These are phyloP conservation scores for Hericium alpestre DNA, from an alignment of 768 basidiomycete species.

Conservation along the genomic window DNA sequence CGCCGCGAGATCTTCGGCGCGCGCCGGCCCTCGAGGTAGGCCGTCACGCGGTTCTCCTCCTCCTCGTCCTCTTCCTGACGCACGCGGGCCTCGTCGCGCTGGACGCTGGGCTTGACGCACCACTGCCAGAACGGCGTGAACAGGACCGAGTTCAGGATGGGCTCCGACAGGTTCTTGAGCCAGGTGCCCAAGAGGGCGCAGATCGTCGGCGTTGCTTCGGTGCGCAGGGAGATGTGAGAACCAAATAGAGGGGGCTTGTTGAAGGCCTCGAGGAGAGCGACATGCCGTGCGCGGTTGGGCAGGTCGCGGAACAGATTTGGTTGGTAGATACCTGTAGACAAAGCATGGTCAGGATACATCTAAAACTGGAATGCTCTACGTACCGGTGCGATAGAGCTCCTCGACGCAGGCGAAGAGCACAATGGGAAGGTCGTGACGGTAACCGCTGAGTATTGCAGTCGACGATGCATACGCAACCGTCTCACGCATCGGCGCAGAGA, in stretches of 20 bases:
- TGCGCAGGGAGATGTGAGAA: conserved; percentile 14
- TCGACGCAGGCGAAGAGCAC: conserved; percentile 33
- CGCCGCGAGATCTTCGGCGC: conserved; percentile 7
- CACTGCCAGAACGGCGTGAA: conserved; percentile 32
- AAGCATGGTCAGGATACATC: neutral
- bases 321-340: conserved; percentile 29
- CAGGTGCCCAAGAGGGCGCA: conserved; percentile 37
- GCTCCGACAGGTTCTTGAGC: conserved; percentile 35
- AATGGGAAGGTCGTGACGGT: conserved; percentile 27
- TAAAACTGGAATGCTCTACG: neutral
- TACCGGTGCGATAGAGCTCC: conserved; percentile 36
- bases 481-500: conserved; percentile 27
- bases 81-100: conserved; percentile 21
- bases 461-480: conserved; percentile 23
- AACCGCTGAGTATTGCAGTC: conserved; percentile 25
- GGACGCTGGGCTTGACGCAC: conserved; percentile 34
- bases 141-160: conserved; percentile 32
- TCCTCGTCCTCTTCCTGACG: conserved; percentile 22
- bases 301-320: conserved; percentile 32
- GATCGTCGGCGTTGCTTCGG: conserved; percentile 28
- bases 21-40: conserved; percentile 17
- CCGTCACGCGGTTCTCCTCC: conserved; percentile 20
- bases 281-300: conserved; percentile 29
- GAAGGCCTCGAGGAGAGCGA: conserved; percentile 28
- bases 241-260: conserved; percentile 22